Percentiles rank a stretch among this genome's conserved stretches.
Evolutionary conservation across 2,329 filamentous ascomycete species (phyloP).

Genomic region (Akanthomyces lecanii): DNA sequence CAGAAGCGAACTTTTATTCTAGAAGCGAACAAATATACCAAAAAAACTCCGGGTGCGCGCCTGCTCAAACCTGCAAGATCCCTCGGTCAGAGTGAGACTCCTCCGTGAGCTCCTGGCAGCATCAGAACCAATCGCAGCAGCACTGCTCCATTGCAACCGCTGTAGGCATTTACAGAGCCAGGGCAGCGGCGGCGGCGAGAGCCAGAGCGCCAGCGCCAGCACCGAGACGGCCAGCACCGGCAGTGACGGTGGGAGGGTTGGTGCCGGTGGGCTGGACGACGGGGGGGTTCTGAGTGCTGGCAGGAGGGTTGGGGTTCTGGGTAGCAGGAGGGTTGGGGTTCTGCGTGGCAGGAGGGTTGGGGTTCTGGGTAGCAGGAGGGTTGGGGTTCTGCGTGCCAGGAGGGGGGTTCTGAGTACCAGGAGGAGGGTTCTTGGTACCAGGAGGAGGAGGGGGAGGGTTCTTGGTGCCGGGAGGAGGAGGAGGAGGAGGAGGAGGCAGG

Average conservation of each 20-base stretch:
- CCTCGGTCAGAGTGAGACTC: background rate
- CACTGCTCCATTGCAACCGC: background rate
- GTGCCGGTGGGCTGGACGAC: constrained; percentile 14
- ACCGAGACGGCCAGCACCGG: constrained; percentile 35
- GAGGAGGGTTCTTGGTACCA: constrained; percentile 3
- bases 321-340: background rate
- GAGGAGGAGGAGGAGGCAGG: constrained; percentile 6
- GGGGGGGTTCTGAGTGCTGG: constrained; percentile 5
- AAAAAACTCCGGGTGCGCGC: background rate
- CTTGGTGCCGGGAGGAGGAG: constrained; percentile 10
- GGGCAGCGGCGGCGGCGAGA: constrained; percentile 35
- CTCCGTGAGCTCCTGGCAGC: background rate
- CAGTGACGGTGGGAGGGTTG: constrained; percentile 26
- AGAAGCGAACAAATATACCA: background rate
- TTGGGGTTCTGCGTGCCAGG: background rate
- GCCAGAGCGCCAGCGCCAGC: constrained; percentile 34
- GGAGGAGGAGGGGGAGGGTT: constrained; percentile 16
- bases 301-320: background rate
- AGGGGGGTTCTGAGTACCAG: background rate
- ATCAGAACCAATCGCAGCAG: background rate
- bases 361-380: background rate
- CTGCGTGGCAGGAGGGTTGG: background rate
- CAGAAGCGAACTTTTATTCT: constrained; percentile 9
- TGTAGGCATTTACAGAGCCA: constrained; percentile 30
- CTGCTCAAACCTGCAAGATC: background rate